Evolutionary conservation across 179 eudicot species (phyloP).

Genomic region (Actinidia arguta): DNA sequence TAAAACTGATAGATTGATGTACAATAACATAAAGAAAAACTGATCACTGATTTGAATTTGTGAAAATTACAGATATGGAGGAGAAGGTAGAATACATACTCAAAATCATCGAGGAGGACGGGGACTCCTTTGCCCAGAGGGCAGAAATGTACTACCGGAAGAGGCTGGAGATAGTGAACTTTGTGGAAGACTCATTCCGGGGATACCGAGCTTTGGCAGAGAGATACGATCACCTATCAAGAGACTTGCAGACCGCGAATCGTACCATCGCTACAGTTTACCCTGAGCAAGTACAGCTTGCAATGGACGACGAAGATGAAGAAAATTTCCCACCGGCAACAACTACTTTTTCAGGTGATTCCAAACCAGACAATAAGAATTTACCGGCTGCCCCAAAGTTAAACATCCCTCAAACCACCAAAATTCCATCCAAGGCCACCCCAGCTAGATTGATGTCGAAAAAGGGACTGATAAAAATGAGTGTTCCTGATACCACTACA

Average conservation of each 20-base stretch:
- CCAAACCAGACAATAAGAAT: constrained; percentile 22
- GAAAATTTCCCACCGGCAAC: constrained; percentile 33
- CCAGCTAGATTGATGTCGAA: constrained; percentile 52
- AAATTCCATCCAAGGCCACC: constrained; percentile 34
- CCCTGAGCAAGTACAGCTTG: constrained; percentile 75
- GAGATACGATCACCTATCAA: constrained; percentile 63
- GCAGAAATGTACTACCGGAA: constrained; percentile 65
- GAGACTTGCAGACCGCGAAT: constrained; percentile 90
- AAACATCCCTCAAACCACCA: constrained; percentile 49
- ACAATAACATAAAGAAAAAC: too few relatives aligned
- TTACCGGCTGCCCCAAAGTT: constrained; percentile 44
- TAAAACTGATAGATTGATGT: too few relatives aligned
- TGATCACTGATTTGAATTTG: neutral
- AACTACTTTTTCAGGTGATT: constrained; percentile 28
- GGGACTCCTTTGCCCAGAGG: constrained; percentile 51
- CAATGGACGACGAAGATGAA: constrained; percentile 69
- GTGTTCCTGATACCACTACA: constrained; percentile 17
- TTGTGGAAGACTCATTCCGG: constrained; percentile 49
- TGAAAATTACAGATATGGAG: constrained; percentile 70
- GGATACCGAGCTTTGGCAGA: constrained; percentile 57
- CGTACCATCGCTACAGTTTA: constrained; percentile 79
- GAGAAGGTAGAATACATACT: constrained; percentile 54
- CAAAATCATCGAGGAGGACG: constrained; percentile 53
- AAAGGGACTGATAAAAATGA: constrained; percentile 54
- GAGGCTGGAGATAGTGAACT: constrained; percentile 55